Evolutionary conservation across 164 flowering plant species (phyloP), one percentile per base, ranked within the genome.

Genomic region (Stephania japonica): DNA sequence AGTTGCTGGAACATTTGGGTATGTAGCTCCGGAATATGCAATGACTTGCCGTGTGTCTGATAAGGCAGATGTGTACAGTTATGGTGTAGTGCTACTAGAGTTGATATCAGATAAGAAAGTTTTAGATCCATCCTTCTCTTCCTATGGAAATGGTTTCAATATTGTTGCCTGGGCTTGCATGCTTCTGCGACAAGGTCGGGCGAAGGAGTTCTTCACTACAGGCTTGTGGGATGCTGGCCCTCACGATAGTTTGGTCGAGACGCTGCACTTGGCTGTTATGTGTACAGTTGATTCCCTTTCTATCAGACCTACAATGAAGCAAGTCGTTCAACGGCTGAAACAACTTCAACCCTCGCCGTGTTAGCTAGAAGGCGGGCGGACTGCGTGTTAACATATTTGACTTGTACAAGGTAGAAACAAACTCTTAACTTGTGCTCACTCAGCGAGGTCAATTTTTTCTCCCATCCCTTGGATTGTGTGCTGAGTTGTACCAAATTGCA

Each of bases 21-120:
- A 91, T 75, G 97, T 93, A 13, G 98, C 98, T 24, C 98, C 98
- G 0, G 98, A 92, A 67, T 91, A 92, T 78, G 98, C 96, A n/a
- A 87, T 92, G 96, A 92, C 98, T 19, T 93, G 98, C 75, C 92
- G 97, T 21, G 98, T 93, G 59, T 93, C 98, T 47, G 98, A 93
- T 56, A 93, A 93, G 81, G 93, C 94, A 0, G 98, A 93, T 81
- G 97, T 93, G 7, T 93, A 93, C 75, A 93, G 98, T 71, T 92
- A 92, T 61, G 98, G 98, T 43, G 97, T 92, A 69, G 98, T 92
- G 24, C 83, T 92, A 42, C 86, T 93, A 16, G 98, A 93, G 88
- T 75, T 93, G 72, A 78, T 93, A 1, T 93, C 98, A 12, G 98
- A 93, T 80, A 93, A 91, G 84, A 91, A 93, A 75, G 98, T 91